Conservation (phyloP, 306 rosid species). For the barrel medic (Medicago truncatula) region MtrunA17r5.0-ANR NC_053042.1:1032501-1033000, state of each 20-base stretch:
- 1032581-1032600: neutral
- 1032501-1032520: neutral
- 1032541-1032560: neutral
- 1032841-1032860: neutral
- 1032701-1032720: slow-evolving; percentile 45
- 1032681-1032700: neutral
- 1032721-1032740: neutral
- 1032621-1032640: slow-evolving; percentile 10
- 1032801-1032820: neutral
- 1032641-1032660: neutral
- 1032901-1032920: neutral
- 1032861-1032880: neutral
- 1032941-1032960: neutral
- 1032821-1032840: neutral
- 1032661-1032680: neutral
- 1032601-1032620: slow-evolving; percentile 6
- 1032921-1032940: slow-evolving; percentile 1
- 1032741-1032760: neutral
- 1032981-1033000: neutral
- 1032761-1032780: neutral
- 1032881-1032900: slow-evolving; percentile 45
- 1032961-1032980: neutral
- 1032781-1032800: neutral
- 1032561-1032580: neutral
- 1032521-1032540: slow-evolving; percentile 12